Conservation (phyloP, 2,329 filamentous ascomycete species). For the Venturia aucupariae region DNA sequence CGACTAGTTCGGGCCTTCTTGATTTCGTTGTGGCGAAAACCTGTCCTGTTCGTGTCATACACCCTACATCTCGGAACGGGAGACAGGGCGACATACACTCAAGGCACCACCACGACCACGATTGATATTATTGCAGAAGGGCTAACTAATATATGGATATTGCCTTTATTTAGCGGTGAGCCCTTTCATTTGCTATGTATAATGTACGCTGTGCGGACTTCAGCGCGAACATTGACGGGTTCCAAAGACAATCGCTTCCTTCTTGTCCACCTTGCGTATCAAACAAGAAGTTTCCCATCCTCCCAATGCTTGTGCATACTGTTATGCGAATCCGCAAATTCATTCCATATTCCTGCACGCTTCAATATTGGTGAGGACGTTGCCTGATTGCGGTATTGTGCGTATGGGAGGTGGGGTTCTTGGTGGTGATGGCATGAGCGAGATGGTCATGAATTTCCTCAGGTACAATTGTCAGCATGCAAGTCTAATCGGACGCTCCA, state of each 20-base stretch:
- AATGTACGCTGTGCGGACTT: neutral
- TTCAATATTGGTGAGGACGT: neutral
- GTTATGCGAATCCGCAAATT: neutral
- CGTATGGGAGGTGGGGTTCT: neutral
- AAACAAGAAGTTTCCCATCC: neutral
- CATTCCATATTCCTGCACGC: neutral
- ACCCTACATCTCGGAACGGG: neutral
- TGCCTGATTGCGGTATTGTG: neutral
- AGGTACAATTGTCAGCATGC: neutral
- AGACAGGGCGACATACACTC: neutral
- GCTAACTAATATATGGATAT: neutral
- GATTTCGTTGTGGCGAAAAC: neutral
- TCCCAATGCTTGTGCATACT: neutral
- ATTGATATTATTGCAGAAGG: neutral
- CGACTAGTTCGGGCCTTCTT: neutral
- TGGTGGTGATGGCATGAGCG: neutral
- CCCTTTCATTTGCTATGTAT: neutral
- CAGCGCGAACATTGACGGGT: neutral
- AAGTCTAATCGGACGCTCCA: neutral
- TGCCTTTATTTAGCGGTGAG: neutral
- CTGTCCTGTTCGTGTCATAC: neutral
- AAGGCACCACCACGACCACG: neutral
- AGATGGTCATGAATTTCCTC: neutral
- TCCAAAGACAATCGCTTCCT: neutral
- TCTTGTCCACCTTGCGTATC: neutral